Evolutionary conservation across 257 asterid species (phyloP).

Genomic region (Lycium barbarum): DNA sequence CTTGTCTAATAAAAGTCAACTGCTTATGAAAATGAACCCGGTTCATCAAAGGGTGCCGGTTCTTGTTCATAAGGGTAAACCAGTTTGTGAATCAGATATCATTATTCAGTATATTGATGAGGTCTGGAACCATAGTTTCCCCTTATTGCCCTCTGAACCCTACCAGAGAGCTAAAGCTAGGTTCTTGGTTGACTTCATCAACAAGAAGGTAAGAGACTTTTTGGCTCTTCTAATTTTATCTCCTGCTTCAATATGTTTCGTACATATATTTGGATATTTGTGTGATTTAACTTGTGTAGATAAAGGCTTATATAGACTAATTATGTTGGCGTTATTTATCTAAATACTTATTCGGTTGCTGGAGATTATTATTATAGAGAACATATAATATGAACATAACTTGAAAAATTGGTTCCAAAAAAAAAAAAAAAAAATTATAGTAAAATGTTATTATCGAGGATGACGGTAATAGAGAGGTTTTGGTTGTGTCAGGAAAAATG

Average conservation of each 20-base stretch:
- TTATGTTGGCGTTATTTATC: too few species aligned
- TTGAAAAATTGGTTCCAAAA: too few species aligned
- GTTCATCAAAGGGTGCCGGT: constrained; percentile 35
- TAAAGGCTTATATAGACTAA: too few species aligned
- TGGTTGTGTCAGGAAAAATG: too few species aligned
- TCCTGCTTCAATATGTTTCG: not conserved
- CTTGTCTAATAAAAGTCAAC: constrained; percentile 26
- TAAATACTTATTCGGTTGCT: too few species aligned
- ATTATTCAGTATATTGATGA: constrained; percentile 40
- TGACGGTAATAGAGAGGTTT: too few species aligned
- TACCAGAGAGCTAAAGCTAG: constrained; percentile 28
- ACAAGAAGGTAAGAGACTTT: constrained; percentile 30
- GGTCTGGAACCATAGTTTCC: constrained; percentile 26
- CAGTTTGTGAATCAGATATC: constrained; percentile 41
- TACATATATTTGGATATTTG: not conserved
- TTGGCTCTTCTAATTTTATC: not conserved
- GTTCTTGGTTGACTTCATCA: constrained; percentile 44
- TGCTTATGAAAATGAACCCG: constrained; percentile 39
- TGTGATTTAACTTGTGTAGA: not conserved
- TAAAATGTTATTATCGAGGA: too few species aligned
- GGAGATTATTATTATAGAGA: too few species aligned
- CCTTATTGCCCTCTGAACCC: constrained; percentile 33
- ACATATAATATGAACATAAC: too few species aligned
- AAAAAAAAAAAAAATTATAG: too few species aligned
- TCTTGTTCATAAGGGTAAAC: constrained; percentile 36